phyloP scores from a whole-genome alignment of 768 basidiomycete genomes.

The Termitomyces sp. region DNA sequence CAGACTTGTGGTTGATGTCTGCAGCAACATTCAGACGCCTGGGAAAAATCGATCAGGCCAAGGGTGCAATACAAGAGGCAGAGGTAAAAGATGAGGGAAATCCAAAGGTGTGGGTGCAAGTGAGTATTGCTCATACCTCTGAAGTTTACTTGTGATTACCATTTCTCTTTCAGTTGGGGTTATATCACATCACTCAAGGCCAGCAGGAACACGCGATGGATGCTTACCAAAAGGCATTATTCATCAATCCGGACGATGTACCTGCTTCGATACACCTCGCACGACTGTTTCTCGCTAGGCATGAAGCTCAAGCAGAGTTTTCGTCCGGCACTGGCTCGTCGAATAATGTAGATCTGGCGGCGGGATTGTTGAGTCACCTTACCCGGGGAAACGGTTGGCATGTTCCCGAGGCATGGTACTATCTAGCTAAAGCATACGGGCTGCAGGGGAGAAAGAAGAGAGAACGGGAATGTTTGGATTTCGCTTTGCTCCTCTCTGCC shows the following conservation, averaged over 20 bases:
- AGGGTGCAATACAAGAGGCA: conserved; percentile 91
- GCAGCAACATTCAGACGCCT: conserved; percentile 90
- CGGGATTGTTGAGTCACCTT: conserved; percentile 69
- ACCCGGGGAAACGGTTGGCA: conserved; percentile 86
- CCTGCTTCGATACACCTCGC: conserved; percentile 75
- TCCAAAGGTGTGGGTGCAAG: conserved; percentile 93
- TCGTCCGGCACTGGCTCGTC: conserved; percentile 1
- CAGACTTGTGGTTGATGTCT: conserved; percentile 89
- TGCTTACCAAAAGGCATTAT: conserved; percentile 83
- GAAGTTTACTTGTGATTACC: neutral
- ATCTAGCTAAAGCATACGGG: conserved; percentile 76
- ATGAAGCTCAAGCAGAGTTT: conserved; percentile 24
- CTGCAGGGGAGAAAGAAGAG: conserved; percentile 22
- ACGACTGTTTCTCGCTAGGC: conserved; percentile 53
- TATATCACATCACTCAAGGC: conserved; percentile 61
- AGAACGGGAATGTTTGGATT: conserved; percentile 14
- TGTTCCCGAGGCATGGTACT: conserved; percentile 92
- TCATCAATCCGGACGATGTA: conserved; percentile 76
- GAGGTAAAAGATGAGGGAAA: conserved; percentile 85
- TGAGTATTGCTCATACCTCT: conserved; percentile 21
- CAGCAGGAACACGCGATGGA: conserved; percentile 60
- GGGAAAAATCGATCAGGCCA: conserved; percentile 86
- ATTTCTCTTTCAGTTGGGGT: conserved; percentile 49
- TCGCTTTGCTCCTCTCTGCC: conserved; percentile 12
- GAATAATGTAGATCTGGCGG: conserved; percentile 67